Conservation (phyloP, 768 basidiomycete species). For the Grammothele lineata region DNA sequence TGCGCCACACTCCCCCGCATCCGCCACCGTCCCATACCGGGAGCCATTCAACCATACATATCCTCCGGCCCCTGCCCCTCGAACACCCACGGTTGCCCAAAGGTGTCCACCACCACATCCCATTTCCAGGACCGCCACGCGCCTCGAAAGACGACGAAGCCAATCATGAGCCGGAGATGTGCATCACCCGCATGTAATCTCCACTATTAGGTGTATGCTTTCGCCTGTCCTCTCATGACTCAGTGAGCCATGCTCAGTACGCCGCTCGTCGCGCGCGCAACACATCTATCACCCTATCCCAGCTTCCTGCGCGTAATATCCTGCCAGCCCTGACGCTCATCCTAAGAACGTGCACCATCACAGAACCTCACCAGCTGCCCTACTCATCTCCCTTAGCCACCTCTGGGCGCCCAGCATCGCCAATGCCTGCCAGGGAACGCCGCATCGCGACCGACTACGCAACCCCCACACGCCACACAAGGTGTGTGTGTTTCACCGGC, state of each 20-base stretch:
- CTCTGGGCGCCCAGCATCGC: conserved; percentile 3
- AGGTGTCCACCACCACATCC: conserved; percentile 11
- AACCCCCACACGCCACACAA: conserved; percentile 16
- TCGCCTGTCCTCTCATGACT: no score
- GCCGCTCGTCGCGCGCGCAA: conserved; percentile 16
- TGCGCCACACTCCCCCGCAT: conserved; percentile 20
- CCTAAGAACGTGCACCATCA: no score
- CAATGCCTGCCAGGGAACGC: conserved; percentile 7
- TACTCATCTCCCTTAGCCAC: conserved; percentile 10
- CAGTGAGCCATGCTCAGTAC: conserved; percentile 14
- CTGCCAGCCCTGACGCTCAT: no score
- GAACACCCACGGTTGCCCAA: conserved; percentile 13
- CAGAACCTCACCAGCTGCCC: conserved; percentile 19
- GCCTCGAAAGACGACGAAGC: conserved; percentile 3
- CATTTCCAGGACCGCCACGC: conserved; percentile 4
- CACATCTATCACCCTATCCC: conserved; percentile 2
- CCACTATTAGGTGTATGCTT: no score
- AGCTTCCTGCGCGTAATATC: conserved; percentile 18
- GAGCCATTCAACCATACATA: conserved; percentile 10
- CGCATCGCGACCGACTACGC: conserved; percentile 22
- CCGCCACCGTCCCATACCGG: conserved; percentile 13
- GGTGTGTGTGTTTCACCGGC: conserved; percentile 19
- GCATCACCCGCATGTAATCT: no score
- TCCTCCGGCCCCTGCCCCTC: conserved; percentile 18
- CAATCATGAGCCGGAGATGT: conserved; percentile 15